A percentile compares a stretch with the other conserved stretches of the same genome.
Conservation (phyloP, 2,329 filamentous ascomycete species). For the Lasiodiplodia hormozganensis region DNA sequence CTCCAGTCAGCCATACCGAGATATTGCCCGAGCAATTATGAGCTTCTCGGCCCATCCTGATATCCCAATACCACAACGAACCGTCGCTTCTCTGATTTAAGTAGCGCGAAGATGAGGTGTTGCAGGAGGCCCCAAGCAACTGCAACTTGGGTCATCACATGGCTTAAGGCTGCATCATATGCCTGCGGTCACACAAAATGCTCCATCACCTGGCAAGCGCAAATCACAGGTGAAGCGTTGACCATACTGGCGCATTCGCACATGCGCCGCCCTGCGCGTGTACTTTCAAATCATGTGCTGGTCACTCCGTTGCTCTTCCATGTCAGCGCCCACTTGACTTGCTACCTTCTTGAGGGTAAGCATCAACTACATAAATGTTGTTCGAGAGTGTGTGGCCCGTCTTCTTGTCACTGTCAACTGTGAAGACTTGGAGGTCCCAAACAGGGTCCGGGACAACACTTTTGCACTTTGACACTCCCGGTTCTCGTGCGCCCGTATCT, state of each 20-base stretch:
- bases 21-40: too few species aligned
- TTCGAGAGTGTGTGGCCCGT: neutral
- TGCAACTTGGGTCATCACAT: neutral
- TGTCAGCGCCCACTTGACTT: neutral
- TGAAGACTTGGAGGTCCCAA: neutral
- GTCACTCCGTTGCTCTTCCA: neutral
- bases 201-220: neutral
- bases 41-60: too few species aligned
- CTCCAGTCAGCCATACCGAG: too few species aligned
- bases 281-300: neutral
- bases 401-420: neutral
- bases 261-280: too few species aligned
- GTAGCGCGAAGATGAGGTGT: too few species aligned
- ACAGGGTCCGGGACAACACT: too few species aligned
- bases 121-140: too few species aligned
- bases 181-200: neutral
- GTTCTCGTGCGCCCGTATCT: too few species aligned
- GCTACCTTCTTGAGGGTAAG: neutral
- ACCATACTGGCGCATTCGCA: neutral
- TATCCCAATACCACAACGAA: too few species aligned
- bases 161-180: neutral
- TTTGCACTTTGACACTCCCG: too few species aligned
- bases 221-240: neutral
- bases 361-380: neutral
- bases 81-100: too few species aligned